Base-by-base conservation (phyloP, 805 yeast species). In the Candida namnaoensis region DNA sequence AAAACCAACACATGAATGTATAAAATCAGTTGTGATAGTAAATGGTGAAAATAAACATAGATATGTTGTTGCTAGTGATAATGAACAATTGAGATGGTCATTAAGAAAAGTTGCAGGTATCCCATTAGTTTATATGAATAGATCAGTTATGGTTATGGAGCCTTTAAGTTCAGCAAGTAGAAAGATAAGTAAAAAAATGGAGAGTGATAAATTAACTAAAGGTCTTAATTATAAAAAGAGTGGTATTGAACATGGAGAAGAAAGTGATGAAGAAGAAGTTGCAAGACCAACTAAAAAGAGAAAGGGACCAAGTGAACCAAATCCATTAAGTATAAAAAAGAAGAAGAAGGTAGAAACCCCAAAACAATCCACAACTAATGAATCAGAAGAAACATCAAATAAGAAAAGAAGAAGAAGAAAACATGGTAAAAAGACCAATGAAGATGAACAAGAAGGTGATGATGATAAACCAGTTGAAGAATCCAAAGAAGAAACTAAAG, bases 131-230 rank as follows among this genome's bases (percentile, higher is more conserved):
- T 90, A 84, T 59, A 79, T 93, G 77, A 81, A 84, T 54, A 72
- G 96, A 46, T 78, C 96, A 1, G 99, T 93, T 14, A 86, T 93
- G 91, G 80, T 93, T 26, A 79, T 93, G 93, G 99, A 93, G 62
- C 96, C 97, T 7, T 65, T 88, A 50, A 84, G 95, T 40, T 74
- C 72, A 34, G 85, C 86, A 7, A 82, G 91, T 36, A 69, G 67
- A 11, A 59, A 56, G 37, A 68, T 71, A 13, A 76, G 78, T 41
- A 54, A 55, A 37, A 51, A 61, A 27, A 65, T 71, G 35, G 99
- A 93, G 61, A 58, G 65, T 1, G 68, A 71, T 37, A 93, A 93
- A 54, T 68, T 93, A 40, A 76, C 76, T 3, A 74, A 72, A 24
- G 98, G 98, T 0, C 71, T 93, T 57, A 91, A 93, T 56, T 82